A percentile compares a stretch with the other conserved stretches of the same genome.
phyloP scores from a whole-genome alignment of 148 eudicot genomes.

The Euryodendron excelsum region DNA sequence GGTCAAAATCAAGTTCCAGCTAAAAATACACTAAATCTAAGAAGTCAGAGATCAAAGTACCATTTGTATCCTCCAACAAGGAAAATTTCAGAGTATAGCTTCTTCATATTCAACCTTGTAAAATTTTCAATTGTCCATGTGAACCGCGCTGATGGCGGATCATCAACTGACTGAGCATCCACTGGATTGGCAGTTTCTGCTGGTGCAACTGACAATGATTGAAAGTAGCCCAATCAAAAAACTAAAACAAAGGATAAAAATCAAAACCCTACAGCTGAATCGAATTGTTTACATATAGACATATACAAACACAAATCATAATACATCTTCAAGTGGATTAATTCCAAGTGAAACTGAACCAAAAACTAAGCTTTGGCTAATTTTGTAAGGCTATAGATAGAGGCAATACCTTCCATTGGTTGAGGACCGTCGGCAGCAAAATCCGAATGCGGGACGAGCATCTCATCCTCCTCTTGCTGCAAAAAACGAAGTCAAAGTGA shows the following conservation, averaged over 20 bases:
- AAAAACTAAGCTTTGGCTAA: background rate
- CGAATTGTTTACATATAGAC: background rate
- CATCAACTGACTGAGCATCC: constrained; percentile 30
- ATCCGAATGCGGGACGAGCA: constrained; percentile 42
- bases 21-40: background rate
- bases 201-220: constrained; percentile 23
- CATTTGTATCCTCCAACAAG: constrained; percentile 26
- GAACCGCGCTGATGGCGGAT: constrained; percentile 29
- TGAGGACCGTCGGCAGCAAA: constrained; percentile 28
- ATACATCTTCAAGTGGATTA: background rate
- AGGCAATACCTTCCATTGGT: constrained; percentile 34
- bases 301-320: background rate
- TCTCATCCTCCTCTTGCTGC: constrained; percentile 38
- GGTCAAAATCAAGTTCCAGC: background rate
- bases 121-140: constrained; percentile 33
- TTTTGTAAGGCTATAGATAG: background rate
- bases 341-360: background rate
- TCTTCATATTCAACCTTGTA: constrained; percentile 29
- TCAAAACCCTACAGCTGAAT: background rate
- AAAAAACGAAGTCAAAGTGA: constrained; percentile 6
- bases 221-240: background rate
- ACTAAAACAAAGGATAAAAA: background rate
- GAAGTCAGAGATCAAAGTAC: constrained; percentile 13
- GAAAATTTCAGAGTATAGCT: constrained; percentile 28
- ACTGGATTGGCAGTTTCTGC: constrained; percentile 26